Conservation (phyloP, 2,329 filamentous ascomycete species). For the Cladorrhinum sp. region DNA sequence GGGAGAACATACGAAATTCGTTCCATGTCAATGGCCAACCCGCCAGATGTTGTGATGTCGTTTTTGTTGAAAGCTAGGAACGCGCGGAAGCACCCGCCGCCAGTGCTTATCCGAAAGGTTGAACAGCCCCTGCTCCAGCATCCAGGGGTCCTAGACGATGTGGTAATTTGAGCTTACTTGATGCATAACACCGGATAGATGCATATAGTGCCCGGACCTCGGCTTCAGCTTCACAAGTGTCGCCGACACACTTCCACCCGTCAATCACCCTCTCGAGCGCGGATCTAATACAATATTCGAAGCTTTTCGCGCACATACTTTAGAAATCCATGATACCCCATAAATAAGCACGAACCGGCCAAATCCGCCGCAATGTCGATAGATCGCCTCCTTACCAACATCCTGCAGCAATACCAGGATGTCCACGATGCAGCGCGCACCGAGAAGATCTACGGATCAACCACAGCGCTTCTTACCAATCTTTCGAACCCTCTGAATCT, state of each 20-base stretch:
- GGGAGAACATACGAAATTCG: slow-evolving; percentile 16
- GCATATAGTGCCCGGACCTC: slow-evolving; percentile 19
- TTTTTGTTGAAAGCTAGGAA: background rate
- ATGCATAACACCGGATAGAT: slow-evolving; percentile 18
- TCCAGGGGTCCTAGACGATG: background rate
- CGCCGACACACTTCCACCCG: background rate
- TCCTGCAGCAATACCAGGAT: slow-evolving; percentile 59
- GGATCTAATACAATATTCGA: background rate
- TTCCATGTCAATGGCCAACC: slow-evolving; percentile 15
- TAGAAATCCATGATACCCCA: background rate
- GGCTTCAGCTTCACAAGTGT: slow-evolving; percentile 12
- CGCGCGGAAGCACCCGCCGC: background rate
- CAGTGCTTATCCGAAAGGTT: background rate
- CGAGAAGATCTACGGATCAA: slow-evolving; percentile 62
- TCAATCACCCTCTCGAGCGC: background rate
- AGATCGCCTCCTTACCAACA: slow-evolving; percentile 64
- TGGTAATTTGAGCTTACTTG: slow-evolving; percentile 13
- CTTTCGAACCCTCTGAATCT: slow-evolving; percentile 75
- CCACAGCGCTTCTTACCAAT: slow-evolving; percentile 63
- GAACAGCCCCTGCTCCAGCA: background rate
- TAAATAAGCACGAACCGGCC: background rate
- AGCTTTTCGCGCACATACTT: background rate
- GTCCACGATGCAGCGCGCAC: slow-evolving; percentile 49
- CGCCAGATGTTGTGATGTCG: background rate
- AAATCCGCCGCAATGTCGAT: slow-evolving; percentile 53